Base-by-base conservation (phyloP, 495 filamentous ascomycete species). In the Penicillium flavigenum region DNA sequence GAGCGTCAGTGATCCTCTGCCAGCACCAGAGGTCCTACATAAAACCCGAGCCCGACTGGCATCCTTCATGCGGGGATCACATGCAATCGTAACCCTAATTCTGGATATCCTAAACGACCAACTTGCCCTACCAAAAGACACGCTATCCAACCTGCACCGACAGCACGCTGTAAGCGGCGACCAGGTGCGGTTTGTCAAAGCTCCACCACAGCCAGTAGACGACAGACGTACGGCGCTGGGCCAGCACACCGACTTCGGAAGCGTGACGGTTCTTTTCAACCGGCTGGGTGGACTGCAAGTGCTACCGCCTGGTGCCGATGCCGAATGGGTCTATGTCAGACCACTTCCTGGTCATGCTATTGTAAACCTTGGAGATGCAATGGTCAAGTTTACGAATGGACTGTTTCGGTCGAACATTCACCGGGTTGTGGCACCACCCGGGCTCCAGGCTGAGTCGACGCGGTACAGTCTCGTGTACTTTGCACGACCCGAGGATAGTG, bases 401-500 rank as follows among this genome's bases (percentile, higher is more conserved):
- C 57, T 82, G n/a, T 63, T 88, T 41, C 76, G 84, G 20, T 80
- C 78, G 1, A 86, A 85, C 60, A 81, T 87, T 11, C 86, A 88
- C 65, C 76, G 86, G 4, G 85, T 88, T 17, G 79, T 83, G 4
- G 73, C 75, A 2, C 76, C 85, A 3, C 83, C 84, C 0, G 83
- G 81, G 5, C 62, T 67, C 6, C 84, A 88, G 57, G 80, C 68
- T 0, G 66, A 65, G n/a, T 67, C 58, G 32, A 75, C 76, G 36
- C 71, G 85, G 36, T 83, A 81, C 54, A 85, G 82, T 68, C 63
- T 87, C 26, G 85, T 86, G 20, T 87, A 85, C 66, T 87, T 88
- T 66, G 68, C 78, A 19, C 67, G 85, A 47, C 83, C 83, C 2
- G 82, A 83, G 61, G 81, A 87, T 67, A 63, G 77, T 16, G 80